phyloP scores from a whole-genome alignment of 1,139 yeast genomes.

The Saccharomyces pastorianus region DNA sequence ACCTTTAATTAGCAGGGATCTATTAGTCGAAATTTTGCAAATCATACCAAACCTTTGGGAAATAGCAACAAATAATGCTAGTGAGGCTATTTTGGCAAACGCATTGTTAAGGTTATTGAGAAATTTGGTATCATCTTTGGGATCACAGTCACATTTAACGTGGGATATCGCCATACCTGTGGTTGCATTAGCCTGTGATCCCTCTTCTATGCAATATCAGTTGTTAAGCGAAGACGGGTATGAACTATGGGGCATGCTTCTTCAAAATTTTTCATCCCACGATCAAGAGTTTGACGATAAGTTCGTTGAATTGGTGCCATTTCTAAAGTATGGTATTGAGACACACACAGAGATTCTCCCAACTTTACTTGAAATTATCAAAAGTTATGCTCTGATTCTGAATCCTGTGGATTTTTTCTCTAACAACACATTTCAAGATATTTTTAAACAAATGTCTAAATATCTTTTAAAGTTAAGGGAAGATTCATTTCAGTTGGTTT shows the following conservation, averaged over 20 bases:
- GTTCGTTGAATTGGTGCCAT: constrained; percentile 25
- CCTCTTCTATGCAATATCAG: constrained; percentile 49
- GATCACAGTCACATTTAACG: constrained; percentile 49
- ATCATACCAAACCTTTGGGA: constrained; percentile 76
- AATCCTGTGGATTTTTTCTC: constrained; percentile 39
- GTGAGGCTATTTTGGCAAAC: constrained; percentile 60
- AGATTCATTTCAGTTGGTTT: constrained; percentile 52
- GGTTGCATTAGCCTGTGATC: constrained; percentile 56
- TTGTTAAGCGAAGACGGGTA: constrained; percentile 80
- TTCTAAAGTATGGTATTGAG: constrained; percentile 38
- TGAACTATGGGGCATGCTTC: constrained; percentile 69
- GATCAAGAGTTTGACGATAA: constrained; percentile 21
- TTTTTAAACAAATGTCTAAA: constrained; percentile 47
- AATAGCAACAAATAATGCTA: constrained; percentile 40
- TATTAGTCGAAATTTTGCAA: constrained; percentile 46
- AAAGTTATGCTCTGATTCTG: constrained; percentile 61
- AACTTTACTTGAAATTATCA: constrained; percentile 53
- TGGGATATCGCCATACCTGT: constrained; percentile 63
- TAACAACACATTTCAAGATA: constrained; percentile 32
- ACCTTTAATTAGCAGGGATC: constrained; percentile 47
- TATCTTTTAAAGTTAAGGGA: constrained; percentile 61
- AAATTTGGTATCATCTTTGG: constrained; percentile 56
- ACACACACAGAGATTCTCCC: constrained; percentile 75
- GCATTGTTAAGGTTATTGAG: constrained; percentile 65
- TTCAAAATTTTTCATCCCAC: constrained; percentile 42